These are phyloP conservation scores for Periconia macrospinosa DNA, from an alignment of 2,329 filamentous ascomycete genomes.

Conservation along the genomic window DNA sequence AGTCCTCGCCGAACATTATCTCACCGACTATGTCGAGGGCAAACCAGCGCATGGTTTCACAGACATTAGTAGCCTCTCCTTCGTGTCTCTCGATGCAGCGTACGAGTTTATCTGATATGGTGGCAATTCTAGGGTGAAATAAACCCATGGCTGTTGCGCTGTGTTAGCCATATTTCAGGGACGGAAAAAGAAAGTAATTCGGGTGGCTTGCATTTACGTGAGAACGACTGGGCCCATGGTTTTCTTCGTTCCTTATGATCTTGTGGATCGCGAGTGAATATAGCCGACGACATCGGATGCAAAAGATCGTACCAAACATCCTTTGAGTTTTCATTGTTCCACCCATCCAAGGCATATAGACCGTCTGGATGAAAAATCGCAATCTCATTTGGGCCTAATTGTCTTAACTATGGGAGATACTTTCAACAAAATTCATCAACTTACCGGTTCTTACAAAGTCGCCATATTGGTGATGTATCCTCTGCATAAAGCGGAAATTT, in stretches of 20 bases:
- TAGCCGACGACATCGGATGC: neutral
- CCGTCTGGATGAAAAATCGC: neutral
- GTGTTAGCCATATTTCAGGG: no score
- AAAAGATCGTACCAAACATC: constrained; percentile 1
- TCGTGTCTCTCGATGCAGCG: no score
- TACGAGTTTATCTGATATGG: no score
- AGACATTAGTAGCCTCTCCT: no score
- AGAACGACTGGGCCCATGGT: neutral
- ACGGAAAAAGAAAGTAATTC: no score
- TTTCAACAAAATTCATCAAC: no score
- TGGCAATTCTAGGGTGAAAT: no score
- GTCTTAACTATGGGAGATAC: neutral
- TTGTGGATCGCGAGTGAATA: neutral
- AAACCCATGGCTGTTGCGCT: no score
- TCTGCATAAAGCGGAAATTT: neutral
- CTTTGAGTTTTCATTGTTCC: neutral
- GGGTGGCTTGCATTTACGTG: neutral
- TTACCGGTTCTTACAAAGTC: constrained; percentile 1
- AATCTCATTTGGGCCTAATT: neutral
- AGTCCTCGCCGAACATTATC: no score
- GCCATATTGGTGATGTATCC: neutral
- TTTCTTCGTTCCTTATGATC: neutral
- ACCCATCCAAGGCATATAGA: neutral
- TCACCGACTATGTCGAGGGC: no score
- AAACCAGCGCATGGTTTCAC: no score